phyloP scores from a whole-genome alignment of 305 asterid species.

The Fraxinus sp. region DNA sequence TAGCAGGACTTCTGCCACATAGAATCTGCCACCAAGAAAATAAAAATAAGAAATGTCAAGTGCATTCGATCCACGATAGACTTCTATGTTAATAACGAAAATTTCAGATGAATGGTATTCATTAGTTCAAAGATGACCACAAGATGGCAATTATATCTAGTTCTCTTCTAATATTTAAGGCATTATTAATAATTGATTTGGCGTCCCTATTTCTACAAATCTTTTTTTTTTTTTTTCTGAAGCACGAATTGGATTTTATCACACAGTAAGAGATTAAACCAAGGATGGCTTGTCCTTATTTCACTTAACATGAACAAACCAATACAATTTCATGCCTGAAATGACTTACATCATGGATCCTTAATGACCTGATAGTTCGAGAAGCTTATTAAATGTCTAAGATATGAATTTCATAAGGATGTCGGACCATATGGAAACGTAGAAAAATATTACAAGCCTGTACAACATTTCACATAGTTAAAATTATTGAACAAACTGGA shows the following conservation, averaged over 20 bases:
- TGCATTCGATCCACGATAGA: not conserved
- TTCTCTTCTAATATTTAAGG: not conserved
- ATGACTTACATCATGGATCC: not conserved
- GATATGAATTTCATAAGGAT: not conserved
- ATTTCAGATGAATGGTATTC: not conserved
- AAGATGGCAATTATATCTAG: not conserved
- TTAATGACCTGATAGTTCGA: not conserved
- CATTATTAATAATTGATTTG: not conserved
- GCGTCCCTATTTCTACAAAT: not conserved
- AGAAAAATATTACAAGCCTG: not conserved
- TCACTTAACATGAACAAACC: not conserved
- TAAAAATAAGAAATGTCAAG: not conserved
- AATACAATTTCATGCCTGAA: not conserved
- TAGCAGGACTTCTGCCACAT: conserved; percentile 53
- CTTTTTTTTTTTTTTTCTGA: not conserved
- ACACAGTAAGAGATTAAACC: not conserved
- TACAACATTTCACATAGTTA: not conserved
- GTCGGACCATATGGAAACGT: not conserved
- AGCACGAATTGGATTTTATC: not conserved
- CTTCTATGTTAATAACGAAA: not conserved
- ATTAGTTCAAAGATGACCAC: not conserved
- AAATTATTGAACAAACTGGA: not conserved
- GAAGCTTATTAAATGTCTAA: not conserved
- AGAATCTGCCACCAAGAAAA: conserved; percentile 37
- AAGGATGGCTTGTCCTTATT: not conserved